Evolutionary conservation across 2,329 filamentous ascomycete genomes (phyloP), one percentile per base, ranked within the genome.

Genomic region (Diaporthe longicolla): DNA sequence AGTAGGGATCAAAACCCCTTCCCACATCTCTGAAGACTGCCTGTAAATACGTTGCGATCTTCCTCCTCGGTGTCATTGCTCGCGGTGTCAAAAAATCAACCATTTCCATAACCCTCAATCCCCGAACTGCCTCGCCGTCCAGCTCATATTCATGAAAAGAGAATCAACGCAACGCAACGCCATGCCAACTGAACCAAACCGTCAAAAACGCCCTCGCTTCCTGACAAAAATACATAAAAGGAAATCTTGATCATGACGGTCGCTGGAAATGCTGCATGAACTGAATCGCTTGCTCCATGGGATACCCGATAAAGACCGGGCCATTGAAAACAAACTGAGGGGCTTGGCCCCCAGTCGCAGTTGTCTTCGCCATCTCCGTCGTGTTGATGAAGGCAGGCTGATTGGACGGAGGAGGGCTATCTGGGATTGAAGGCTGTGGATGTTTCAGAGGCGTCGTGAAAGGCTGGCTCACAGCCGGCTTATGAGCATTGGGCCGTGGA

Each of bases 251-350:
- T 74, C 61, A 52, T 63, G 61, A 58, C 24, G 76, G 78, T 77
- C 77, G 78, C 81, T 86, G 87, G 74, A 87, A 88, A 72, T 90
- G 87, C 77, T 93, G 91, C 86, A 97, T 89, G 69, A 97, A 88
- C 71, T 90, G 87, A 32, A 94, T 89, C n/a, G 94, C 93, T 81
- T 97, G 92, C 74, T 97, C 94, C 75, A 95, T 89, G 13, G 93
- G 91, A 79, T 98, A 98, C 0, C 96, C 96, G 78, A 98, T 94
- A 80, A 98, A 98, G 0, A 98, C 95, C 0, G 96, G 96, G 0
- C 96, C 96, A 11, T 94, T 97, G 80, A 98, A 98, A 0, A 97
- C 87, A 89, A 98, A 93, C 78, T 93, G 92, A 13, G 94, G 90
- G 13, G 76, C 73, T 29, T 78, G 77, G 13, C 78, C 80, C 52